These are phyloP conservation scores for Beauveria pseudobassiana DNA, from an alignment of 2,329 filamentous ascomycete species.

Conservation along the genomic window DNA sequence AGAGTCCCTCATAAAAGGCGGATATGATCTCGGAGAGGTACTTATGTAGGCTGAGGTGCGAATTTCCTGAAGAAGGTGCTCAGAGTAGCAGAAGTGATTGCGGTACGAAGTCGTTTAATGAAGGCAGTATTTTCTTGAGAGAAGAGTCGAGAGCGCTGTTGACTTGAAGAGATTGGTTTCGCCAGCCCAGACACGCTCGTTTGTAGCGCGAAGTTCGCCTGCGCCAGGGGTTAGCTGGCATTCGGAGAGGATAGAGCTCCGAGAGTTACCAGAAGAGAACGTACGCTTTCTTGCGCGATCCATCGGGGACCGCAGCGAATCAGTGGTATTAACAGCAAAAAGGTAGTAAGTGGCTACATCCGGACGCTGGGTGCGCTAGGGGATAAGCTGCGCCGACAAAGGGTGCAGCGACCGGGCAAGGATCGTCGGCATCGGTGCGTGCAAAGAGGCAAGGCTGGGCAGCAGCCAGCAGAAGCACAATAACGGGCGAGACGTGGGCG, in stretches of 20 bases:
- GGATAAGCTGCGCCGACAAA: conserved; percentile 30
- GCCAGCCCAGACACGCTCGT: conserved; percentile 80
- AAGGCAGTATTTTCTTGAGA: conserved; percentile 98
- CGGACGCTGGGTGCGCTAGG: conserved; percentile 36
- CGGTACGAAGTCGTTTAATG: conserved; percentile 90
- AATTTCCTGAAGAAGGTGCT: conserved; percentile 80
- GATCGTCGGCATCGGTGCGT: conserved; percentile 33
- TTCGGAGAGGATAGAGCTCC: no score
- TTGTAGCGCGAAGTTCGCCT: conserved; percentile 89
- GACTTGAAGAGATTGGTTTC: conserved; percentile 75
- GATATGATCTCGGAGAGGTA: conserved; percentile 96
- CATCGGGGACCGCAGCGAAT: conserved; percentile 40
- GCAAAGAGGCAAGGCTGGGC: conserved; percentile 19
- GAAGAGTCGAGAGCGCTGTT: conserved; percentile 82
- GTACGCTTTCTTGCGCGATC: conserved; percentile 59
- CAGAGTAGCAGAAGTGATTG: conserved; percentile 71
- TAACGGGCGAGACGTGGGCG: background rate
- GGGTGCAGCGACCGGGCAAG: conserved; percentile 26
- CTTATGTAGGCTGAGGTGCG: conserved; percentile 87
- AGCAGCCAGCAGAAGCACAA: conserved; percentile 10
- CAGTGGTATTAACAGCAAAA: conserved; percentile 24
- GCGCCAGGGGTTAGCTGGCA: conserved; percentile 16
- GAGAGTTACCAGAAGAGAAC: conserved; percentile 16
- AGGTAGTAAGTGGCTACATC: conserved; percentile 37
- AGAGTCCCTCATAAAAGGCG: conserved; percentile 89